Evolutionary conservation across 768 basidiomycete genomes (phyloP).

Genomic region (Candolleomyces efflorescens): DNA sequence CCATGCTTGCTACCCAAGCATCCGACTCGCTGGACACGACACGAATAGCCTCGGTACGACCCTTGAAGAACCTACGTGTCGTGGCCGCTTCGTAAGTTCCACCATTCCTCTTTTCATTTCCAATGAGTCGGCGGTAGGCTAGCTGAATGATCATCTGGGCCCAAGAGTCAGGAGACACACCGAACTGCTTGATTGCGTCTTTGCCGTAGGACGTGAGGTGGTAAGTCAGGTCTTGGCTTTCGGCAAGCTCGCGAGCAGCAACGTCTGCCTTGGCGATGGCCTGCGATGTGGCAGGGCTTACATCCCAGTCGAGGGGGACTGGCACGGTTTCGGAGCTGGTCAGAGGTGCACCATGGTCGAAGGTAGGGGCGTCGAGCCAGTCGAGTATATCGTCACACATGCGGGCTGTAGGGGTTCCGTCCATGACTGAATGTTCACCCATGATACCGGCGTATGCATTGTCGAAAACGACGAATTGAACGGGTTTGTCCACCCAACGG

Average conservation of each 20-base stretch:
- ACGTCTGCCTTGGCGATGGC: conserved; percentile 57
- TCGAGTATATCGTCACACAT: conserved; percentile 68
- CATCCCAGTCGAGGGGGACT: conserved; percentile 58
- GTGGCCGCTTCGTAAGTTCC: conserved; percentile 94
- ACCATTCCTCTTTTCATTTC: conserved; percentile 51
- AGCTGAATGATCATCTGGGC: conserved; percentile 90
- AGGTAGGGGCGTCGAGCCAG: conserved; percentile 52
- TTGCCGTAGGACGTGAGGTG: conserved; percentile 78
- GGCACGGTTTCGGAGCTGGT: conserved; percentile 28
- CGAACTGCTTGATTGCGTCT: conserved; percentile 77
- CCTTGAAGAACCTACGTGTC: conserved; percentile 84
- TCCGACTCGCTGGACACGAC: conserved; percentile 76
- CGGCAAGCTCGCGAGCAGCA: conserved; percentile 53
- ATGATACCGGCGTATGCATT: conserved; percentile 80
- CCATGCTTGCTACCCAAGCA: conserved; percentile 75
- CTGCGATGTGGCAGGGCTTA: conserved; percentile 39
- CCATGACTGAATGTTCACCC: conserved; percentile 93
- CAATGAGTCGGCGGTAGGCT: conserved; percentile 73
- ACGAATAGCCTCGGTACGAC: conserved; percentile 91
- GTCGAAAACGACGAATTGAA: conserved; percentile 82
- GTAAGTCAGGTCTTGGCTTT: conserved; percentile 60
- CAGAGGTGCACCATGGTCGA: conserved; percentile 51
- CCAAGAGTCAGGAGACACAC: conserved; percentile 93
- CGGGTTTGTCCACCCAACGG: conserved; percentile 88
- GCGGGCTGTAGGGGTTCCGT: conserved; percentile 78